phyloP scores from a whole-genome alignment of 2,329 filamentous ascomycete species.

The Verticillium isaacii region DNA sequence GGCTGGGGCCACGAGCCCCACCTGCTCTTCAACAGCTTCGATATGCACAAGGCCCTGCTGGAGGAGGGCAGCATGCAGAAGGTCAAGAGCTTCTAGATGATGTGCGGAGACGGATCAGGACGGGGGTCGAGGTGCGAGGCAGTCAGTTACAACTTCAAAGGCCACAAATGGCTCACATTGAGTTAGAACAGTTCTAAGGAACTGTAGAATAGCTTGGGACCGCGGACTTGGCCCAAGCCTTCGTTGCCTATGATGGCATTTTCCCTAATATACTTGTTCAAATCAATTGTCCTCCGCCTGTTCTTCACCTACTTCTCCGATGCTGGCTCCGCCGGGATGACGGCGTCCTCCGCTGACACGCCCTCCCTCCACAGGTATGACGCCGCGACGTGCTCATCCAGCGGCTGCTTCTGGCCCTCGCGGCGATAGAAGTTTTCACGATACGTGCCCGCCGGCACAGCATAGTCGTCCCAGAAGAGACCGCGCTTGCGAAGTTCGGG shows the following conservation, averaged over 20 bases:
- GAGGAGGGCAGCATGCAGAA: constrained; percentile 85
- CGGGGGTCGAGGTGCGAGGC: background rate
- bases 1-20: constrained; percentile 90
- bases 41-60: constrained; percentile 79
- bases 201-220: background rate
- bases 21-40: constrained; percentile 78
- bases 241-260: background rate
- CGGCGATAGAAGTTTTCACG: constrained; percentile 55
- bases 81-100: constrained; percentile 59
- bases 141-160: background rate
- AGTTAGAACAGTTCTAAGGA: background rate
- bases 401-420: constrained; percentile 43
- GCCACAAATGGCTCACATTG: background rate
- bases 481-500: constrained; percentile 59
- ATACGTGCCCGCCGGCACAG: constrained; percentile 53
- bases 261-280: background rate
- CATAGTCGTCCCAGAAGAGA: constrained; percentile 50
- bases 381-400: constrained; percentile 46
- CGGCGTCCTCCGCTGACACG: constrained; percentile 20
- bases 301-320: background rate
- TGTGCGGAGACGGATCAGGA: background rate
- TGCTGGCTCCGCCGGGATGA: constrained; percentile 15
- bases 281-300: background rate
- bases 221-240: background rate
- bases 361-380: constrained; percentile 38